phyloP scores from a whole-genome alignment of 805 yeast genomes.

The Saccharomycopsis sp. region DNA sequence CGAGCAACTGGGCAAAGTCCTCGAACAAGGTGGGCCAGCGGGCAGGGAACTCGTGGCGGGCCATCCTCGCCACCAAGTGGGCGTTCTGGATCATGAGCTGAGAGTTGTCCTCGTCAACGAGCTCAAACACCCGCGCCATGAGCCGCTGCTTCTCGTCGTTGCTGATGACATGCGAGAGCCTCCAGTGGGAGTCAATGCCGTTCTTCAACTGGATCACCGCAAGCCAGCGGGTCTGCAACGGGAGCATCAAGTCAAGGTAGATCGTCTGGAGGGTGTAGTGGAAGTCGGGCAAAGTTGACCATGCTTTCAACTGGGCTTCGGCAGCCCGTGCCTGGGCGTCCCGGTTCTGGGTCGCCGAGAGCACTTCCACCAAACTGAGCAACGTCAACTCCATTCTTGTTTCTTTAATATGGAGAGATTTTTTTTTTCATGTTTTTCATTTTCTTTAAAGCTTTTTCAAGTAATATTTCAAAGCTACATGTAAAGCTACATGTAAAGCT shows the following conservation, averaged over 20 bases:
- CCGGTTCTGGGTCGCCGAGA: slow-evolving; percentile 4
- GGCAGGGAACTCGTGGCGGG: slow-evolving; percentile 74
- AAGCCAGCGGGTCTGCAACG: slow-evolving; percentile 72
- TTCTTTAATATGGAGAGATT: too few relatives aligned
- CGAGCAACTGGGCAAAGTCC: slow-evolving; percentile 36
- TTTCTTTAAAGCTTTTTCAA: too few relatives aligned
- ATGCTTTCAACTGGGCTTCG: slow-evolving; percentile 55
- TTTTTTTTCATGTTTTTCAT: too few relatives aligned
- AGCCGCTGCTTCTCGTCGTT: slow-evolving; percentile 60
- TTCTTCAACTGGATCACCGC: slow-evolving; percentile 84
- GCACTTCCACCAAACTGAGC: not conserved
- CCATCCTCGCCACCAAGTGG: slow-evolving; percentile 67
- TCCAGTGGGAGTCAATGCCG: slow-evolving; percentile 81
- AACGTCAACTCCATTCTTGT: slow-evolving; percentile 12
- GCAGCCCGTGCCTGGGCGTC: slow-evolving; percentile 46
- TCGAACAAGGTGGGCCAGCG: slow-evolving; percentile 83
- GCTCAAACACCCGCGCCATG: slow-evolving; percentile 41
- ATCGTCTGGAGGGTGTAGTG: slow-evolving; percentile 43
- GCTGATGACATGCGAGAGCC: slow-evolving; percentile 41
- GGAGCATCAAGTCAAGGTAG: slow-evolving; percentile 49
- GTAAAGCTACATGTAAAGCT: too few relatives aligned
- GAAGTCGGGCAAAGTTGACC: slow-evolving; percentile 60
- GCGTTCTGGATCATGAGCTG: slow-evolving; percentile 80
- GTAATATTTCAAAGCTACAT: too few relatives aligned
- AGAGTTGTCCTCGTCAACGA: slow-evolving; percentile 60